Conservation (phyloP, 306 rosid species). For the Cucurbita ficifolia region DNA sequence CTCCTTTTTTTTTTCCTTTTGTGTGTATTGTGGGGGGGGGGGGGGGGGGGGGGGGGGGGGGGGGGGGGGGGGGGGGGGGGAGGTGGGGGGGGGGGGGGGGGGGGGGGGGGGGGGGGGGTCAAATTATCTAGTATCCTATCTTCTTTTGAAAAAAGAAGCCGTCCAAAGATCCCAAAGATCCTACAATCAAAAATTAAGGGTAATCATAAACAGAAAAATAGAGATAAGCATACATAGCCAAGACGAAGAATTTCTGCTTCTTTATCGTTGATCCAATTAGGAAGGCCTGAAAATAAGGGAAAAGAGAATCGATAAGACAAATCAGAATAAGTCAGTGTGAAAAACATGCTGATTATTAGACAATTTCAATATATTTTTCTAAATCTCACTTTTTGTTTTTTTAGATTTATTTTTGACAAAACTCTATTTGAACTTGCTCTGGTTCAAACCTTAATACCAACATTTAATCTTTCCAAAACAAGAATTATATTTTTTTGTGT, state of each 20-base stretch:
- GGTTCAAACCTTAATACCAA: not conserved
- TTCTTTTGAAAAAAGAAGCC: not conserved
- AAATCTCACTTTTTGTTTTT: not conserved
- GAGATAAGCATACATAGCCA: constrained; percentile 45
- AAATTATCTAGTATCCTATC: not conserved
- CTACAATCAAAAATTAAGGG: not conserved
- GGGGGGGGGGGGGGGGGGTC: no score
- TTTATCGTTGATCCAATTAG: constrained; percentile 55
- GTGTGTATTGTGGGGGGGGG: no score
- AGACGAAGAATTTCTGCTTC: constrained; percentile 62
- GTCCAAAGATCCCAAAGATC: not conserved
- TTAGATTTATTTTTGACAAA: not conserved
- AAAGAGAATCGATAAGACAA: not conserved
- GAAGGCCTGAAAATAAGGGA: constrained; percentile 38
- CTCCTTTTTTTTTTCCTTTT: no score
- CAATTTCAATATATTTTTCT: not conserved
- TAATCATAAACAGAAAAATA: not conserved
- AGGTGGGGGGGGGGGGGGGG: no score
- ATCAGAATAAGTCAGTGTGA: not conserved
- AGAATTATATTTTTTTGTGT: not conserved
- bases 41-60: no score
- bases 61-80: no score
- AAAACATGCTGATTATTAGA: not conserved
- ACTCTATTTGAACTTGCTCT: not conserved
- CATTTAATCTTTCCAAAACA: not conserved